A percentile compares a stretch with the other conserved stretches of the same genome.
Evolutionary conservation across 2,329 filamentous ascomycete species (phyloP).

Genomic region (Allantophomopsis lycopodina): DNA sequence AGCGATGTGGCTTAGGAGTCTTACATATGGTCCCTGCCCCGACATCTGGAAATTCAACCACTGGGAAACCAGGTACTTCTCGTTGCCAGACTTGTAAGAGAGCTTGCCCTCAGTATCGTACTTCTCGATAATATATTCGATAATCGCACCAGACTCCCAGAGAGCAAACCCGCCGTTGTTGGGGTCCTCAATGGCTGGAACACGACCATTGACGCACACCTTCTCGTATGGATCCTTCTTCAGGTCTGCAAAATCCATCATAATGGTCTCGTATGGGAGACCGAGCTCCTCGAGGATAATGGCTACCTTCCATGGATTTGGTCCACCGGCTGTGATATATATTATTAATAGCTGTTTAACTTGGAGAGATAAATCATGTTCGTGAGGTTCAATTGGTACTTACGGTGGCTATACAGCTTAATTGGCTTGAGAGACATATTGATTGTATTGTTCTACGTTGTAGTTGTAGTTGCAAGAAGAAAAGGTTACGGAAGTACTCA

Average conservation of each 20-base stretch:
- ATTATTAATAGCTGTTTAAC: neutral
- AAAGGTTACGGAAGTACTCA: too few relatives aligned
- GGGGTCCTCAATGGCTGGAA: slow-evolving; percentile 21
- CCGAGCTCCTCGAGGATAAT: slow-evolving; percentile 27
- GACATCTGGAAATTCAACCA: slow-evolving; percentile 25
- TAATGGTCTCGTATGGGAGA: slow-evolving; percentile 22
- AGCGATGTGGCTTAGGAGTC: too few relatives aligned
- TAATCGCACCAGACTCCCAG: slow-evolving; percentile 30
- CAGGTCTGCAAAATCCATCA: slow-evolving; percentile 22
- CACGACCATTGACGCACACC: slow-evolving; percentile 16
- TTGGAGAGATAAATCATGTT: neutral
- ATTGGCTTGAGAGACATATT: slow-evolving; percentile 2
- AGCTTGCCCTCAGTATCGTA: slow-evolving; percentile 26
- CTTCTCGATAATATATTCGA: slow-evolving; percentile 26
- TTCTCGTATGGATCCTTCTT: slow-evolving; percentile 23
- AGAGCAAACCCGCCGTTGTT: slow-evolving; percentile 24
- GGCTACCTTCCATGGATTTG: slow-evolving; percentile 21
- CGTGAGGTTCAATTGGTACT: neutral
- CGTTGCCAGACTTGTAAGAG: slow-evolving; percentile 16
- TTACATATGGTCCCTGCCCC: slow-evolving; percentile 22
- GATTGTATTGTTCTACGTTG: too few relatives aligned
- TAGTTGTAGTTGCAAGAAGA: too few relatives aligned
- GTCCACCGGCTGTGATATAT: slow-evolving; percentile 1
- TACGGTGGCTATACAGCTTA: slow-evolving; percentile 1
- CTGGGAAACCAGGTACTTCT: slow-evolving; percentile 19